Base-by-base conservation (phyloP, 352 stramenopile genomes). In the Globisporangium spiculum region DNA sequence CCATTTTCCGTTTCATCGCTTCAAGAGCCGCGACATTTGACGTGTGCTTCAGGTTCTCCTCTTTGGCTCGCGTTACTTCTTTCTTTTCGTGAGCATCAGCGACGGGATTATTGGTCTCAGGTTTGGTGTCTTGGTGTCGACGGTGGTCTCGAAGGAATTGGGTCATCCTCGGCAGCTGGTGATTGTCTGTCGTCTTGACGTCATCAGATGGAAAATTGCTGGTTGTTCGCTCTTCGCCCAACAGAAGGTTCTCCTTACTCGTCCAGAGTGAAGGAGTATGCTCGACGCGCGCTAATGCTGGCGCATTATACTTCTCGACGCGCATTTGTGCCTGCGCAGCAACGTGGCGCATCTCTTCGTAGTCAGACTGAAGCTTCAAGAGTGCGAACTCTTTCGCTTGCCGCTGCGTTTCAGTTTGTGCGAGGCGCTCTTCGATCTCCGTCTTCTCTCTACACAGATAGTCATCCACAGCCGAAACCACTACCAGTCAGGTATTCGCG, bases 341-440 rank as follows among this genome's bases (percentile, higher is more conserved):
- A 4, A 78, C 66, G 4, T 76, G 71, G 24, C 74, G 64, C 79
- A 88, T 85, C 34, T 81, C 71, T 7, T 78, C 68, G 20, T 79
- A 79, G 4, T 70, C 56, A 6, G 53, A 41, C 60, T 78, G 74
- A 7, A 84, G 69, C 32, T 77, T 79, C 4, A 54, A 36, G 0
- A 84, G 44, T 2, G 75, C 74, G 41, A 79, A 46, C 22, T 88
- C 83, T 65, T 79, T 79, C 1, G 69, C 69, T 32, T 74, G 68
- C 0, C 77, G 66, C 8, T 82, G 75, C 20, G 70, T 87, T 62
- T 87, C 74, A 20, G 60, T 72, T 5, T 64, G 57, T 0, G 69
- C 70, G 16, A 91, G 63, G 12, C 77, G 76, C 52, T 88, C 79
- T 68, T 91, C 78, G 0, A 79, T 30, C n/a, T 71, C 73, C 32